Evolutionary conservation across 371 early-diverging fungal species (phyloP), one percentile per base, ranked within the genome.

Genomic region (Lichtheimia ramosa): DNA sequence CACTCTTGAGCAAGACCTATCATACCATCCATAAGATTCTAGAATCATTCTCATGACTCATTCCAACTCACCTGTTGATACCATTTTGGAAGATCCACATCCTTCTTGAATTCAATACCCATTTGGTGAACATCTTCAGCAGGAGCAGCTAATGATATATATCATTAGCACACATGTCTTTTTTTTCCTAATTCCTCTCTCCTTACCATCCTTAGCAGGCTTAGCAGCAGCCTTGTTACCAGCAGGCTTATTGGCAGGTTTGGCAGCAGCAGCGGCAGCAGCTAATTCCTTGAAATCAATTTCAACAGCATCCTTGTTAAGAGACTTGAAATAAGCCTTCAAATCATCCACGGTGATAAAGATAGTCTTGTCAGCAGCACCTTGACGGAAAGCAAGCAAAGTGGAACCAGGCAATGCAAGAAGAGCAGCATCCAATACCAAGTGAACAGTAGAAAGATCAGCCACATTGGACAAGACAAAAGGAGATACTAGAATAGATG

Each of bases 41-140:
- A 10, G 12, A 12, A 6, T 0, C 21, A 20, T 48, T 49, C 14
- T 53, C 14, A n/a, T 43, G 10, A 18, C 25, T 6, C 12, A 50
- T 41, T 23, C 13, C 14, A 34, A 18, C 21, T 66, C 64, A 95
- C 94, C 79, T 96, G 96, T 69, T 87, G 87, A 76, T 97, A 98
- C 97, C 97, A 99, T 56, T 75, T 82, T 52, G 97, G 77, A 74
- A 97, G 97, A 70, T 98, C 96, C 43, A 83, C 95, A 54, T 91
- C 89, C 86, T 99, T 99, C 71, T 89, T 91, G 57, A 82, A 88
- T 58, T 93, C 92, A 54, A 99, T 86, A 53, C 99, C 99, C 80
- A 98, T 93, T 73, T 92, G 82, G 68, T 77, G 77, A 23, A 68
- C 64, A 25, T 83, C 86, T 42, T 83, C 81, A 43, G 65, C 63